Evolutionary conservation across 2,329 filamentous ascomycete species (phyloP), one percentile per base, ranked within the genome.

Genomic region (Sporothrix brasiliensis): DNA sequence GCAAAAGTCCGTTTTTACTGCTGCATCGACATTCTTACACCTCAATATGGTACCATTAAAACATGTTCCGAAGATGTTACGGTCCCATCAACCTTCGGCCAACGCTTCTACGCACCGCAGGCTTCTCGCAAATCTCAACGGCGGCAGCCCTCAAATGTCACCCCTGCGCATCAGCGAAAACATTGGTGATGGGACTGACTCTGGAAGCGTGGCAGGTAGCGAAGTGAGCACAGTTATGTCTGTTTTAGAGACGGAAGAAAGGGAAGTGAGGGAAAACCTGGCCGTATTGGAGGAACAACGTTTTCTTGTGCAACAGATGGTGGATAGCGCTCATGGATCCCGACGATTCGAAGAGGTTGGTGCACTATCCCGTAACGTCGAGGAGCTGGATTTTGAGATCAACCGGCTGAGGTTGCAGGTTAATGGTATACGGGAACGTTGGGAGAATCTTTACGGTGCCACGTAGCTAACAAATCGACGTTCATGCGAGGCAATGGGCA

Each of bases 11-110:
- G 89, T 97, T 14, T 93, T 97, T 75, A 87, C 91, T 50, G 91
- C 94, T 74, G 92, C 93, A 0, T 93, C 90, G 68, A 86, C 87
- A 65, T 97, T 97, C 76, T 81, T 97, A 4, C 93, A 97, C 76
- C 86, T 93, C 4, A 92, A 97, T 76, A 96, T 97, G 92, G 85
- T 97, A 10, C 93, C 94, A 0, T 82, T 97, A 16, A 96, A 92
- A 77, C 87, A 88, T 39, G 82, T 93, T 0, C 91, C 91, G 0
- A 87, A 88, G 54, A 83, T 93, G 73, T 83, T 93, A 19, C 82
- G 82, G 68, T 80, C 81, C 9, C 79, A 81, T 2, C 81, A 81
- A 54, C 76, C 50, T 73, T 73, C 54, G 78, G 79, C 63, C 14
- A 58, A 39, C 6, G 14, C 58, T 47, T 53, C 41, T 30, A 72